Percentiles rank a stretch among this genome's conserved stretches.
Evolutionary conservation across 2,329 filamentous ascomycete genomes (phyloP).

Genomic region (Phoma herbarum): DNA sequence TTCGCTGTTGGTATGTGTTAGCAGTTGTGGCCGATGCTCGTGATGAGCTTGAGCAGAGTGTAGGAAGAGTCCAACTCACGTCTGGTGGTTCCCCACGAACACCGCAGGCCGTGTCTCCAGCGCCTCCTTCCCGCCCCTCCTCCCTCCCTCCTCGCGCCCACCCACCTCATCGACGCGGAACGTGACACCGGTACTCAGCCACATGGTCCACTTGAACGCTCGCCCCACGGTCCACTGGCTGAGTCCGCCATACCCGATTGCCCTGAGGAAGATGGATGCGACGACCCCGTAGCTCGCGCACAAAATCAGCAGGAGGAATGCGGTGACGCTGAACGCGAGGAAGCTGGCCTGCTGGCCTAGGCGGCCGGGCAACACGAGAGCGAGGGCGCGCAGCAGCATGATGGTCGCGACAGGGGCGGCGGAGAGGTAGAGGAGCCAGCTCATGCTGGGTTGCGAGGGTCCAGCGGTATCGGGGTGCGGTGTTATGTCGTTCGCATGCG

Average conservation of each 20-base stretch:
- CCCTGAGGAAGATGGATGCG: conserved; percentile 74
- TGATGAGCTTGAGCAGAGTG: background rate
- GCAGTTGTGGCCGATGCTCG: background rate
- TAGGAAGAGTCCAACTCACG: conserved; percentile 52
- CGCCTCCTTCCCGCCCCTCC: conserved; percentile 46
- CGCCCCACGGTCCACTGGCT: conserved; percentile 87
- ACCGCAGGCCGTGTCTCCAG: conserved; percentile 74
- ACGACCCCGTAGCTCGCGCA: conserved; percentile 76
- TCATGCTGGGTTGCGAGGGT: conserved; percentile 34
- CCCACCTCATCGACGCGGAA: conserved; percentile 69
- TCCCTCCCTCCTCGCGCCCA: conserved; percentile 38
- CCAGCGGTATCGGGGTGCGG: conserved; percentile 15
- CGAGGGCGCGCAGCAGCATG: conserved; percentile 41
- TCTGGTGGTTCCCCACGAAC: conserved; percentile 95
- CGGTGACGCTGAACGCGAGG: conserved; percentile 67
- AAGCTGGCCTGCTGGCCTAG: conserved; percentile 61
- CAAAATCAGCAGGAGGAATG: conserved; percentile 48
- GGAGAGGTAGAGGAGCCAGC: conserved; percentile 44
- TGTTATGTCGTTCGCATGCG: conserved; percentile 17
- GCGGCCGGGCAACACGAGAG: conserved; percentile 40
- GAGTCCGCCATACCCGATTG: conserved; percentile 75
- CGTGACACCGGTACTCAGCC: conserved; percentile 74
- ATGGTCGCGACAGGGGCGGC: conserved; percentile 38
- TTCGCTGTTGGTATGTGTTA: conserved; percentile 60
- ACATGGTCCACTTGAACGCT: conserved; percentile 82